These are phyloP conservation scores for Globisporangium alternatum DNA, from an alignment of 352 stramenopile genomes.

Conservation along the genomic window DNA sequence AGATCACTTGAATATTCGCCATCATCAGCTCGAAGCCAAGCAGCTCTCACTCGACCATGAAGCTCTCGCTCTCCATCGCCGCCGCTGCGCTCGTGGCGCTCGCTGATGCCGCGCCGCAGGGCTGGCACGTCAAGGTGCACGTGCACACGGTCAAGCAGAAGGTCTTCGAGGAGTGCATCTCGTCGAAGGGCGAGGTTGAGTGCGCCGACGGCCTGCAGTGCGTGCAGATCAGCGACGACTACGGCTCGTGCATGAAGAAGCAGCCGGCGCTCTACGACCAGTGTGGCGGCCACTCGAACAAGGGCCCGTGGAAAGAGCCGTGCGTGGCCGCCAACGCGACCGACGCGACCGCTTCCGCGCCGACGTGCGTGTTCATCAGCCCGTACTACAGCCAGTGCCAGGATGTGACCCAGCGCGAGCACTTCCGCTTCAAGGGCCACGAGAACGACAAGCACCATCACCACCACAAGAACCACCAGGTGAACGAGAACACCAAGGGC, in stretches of 20 bases:
- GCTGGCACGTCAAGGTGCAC: slow-evolving; percentile 14
- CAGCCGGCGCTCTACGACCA: slow-evolving; percentile 9
- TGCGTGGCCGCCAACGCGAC: slow-evolving; percentile 1
- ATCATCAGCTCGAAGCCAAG: background rate
- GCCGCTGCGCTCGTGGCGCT: background rate
- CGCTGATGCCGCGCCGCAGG: background rate
- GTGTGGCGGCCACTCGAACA: slow-evolving; percentile 8
- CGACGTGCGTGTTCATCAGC: slow-evolving; percentile 5
- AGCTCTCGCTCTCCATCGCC: slow-evolving; percentile 4
- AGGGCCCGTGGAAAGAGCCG: slow-evolving; percentile 7
- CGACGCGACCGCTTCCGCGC: background rate
- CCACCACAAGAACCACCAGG: slow-evolving; percentile 1
- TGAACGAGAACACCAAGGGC: background rate
- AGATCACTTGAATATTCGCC: background rate
- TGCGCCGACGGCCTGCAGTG: slow-evolving; percentile 11
- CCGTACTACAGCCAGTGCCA: slow-evolving; percentile 9
- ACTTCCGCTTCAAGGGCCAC: slow-evolving; percentile 14
- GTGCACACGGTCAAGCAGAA: slow-evolving; percentile 11
- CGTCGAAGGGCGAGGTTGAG: background rate
- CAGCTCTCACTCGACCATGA: background rate
- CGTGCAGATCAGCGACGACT: slow-evolving; percentile 2
- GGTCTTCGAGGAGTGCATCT: slow-evolving; percentile 1
- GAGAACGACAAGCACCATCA: slow-evolving; percentile 4
- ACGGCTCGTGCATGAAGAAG: slow-evolving; percentile 13
- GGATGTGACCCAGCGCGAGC: background rate